These are phyloP conservation scores for Ilex asprella DNA, from an alignment of 257 asterid genomes.

Conservation along the genomic window DNA sequence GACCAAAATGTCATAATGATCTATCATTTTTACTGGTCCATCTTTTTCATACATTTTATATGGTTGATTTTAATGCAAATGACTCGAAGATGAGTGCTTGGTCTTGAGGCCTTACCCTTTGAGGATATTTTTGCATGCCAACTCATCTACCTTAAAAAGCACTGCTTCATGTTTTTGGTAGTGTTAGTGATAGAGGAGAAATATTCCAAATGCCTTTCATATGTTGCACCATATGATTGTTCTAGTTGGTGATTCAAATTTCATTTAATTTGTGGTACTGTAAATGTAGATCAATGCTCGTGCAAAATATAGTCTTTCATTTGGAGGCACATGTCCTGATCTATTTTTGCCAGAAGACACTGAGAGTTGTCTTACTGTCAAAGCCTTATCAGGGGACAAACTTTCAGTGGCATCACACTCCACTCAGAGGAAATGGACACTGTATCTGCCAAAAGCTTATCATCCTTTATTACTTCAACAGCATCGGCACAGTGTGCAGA, in stretches of 20 bases:
- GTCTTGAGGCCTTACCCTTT: too few species aligned
- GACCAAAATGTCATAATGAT: too few species aligned
- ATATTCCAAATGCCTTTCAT: neutral
- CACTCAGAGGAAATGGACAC: conserved; percentile 54
- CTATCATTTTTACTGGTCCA: too few species aligned
- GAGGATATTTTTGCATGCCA: too few species aligned
- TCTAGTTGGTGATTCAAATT: neutral
- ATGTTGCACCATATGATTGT: neutral
- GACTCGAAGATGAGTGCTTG: too few species aligned
- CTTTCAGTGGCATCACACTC: conserved; percentile 32
- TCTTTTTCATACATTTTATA: too few species aligned
- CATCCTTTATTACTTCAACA: conserved; percentile 85
- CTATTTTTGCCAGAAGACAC: conserved; percentile 55
- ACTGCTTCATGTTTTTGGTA: too few species aligned
- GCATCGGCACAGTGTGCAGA: conserved; percentile 56
- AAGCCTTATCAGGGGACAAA: conserved; percentile 27
- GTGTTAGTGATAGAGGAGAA: too few species aligned
- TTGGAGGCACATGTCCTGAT: conserved; percentile 80
- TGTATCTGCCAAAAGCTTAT: conserved; percentile 71
- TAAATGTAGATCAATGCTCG: conserved; percentile 76
- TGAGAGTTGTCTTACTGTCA: conserved; percentile 28
- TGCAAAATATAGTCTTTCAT: conserved; percentile 78
- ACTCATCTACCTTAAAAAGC: too few species aligned
- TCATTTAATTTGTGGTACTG: neutral
- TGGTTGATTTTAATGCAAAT: too few species aligned